Conservation (phyloP, 192 early-diverging fungal species). For the Entomortierella parvispora region DNA sequence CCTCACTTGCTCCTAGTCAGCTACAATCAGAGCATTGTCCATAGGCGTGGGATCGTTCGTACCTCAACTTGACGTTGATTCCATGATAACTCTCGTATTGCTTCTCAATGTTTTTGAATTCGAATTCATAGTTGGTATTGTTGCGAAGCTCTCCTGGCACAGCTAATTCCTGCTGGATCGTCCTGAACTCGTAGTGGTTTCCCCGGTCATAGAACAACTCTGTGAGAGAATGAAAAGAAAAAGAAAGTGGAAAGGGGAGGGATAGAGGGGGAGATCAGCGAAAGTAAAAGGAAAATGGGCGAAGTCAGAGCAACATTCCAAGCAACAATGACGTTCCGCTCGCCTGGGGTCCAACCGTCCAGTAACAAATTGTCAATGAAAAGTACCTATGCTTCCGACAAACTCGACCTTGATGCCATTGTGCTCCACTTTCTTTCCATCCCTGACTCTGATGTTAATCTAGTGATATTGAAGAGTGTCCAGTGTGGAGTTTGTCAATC, state of each 20-base stretch:
- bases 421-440: conserved; percentile 97
- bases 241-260: not conserved
- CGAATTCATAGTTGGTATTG: conserved; percentile 88
- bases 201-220: conserved; percentile 97
- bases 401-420: conserved; percentile 99
- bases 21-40: too few species aligned
- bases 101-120: conserved; percentile 99
- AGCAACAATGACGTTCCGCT: not conserved
- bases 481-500: too few species aligned
- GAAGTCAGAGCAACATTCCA: conserved; percentile 3
- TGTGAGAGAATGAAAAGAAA: conserved; percentile 18
- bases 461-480: conserved; percentile 31
- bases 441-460: conserved; percentile 80
- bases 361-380: not conserved
- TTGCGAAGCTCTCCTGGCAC: conserved; percentile 91
- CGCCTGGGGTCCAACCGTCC: too few species aligned
- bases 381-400: conserved; percentile 93
- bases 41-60: not conserved
- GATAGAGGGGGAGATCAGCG: too few species aligned
- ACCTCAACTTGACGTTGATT: conserved; percentile 96
- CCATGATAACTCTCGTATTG: conserved; percentile 98
- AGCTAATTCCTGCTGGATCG: conserved; percentile 93
- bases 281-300: not conserved
- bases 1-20: too few species aligned
- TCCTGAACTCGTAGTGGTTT: conserved; percentile 95